Base-by-base conservation (phyloP, 192 early-diverging fungal species). In the Entomortierella beljakovae region DNA sequence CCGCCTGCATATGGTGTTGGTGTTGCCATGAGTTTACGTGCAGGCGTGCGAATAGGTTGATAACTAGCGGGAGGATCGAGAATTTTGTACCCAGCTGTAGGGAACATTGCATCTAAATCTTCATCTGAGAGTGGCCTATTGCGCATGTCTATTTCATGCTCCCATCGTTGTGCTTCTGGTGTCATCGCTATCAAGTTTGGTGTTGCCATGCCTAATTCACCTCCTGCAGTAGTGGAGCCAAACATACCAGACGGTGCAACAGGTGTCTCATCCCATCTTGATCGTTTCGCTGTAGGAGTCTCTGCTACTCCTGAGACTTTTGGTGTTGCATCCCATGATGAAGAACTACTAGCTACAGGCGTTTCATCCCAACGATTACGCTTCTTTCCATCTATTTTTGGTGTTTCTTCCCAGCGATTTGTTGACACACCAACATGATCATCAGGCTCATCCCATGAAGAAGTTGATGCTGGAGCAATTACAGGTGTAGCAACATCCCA, bases 181-280 rank as follows among this genome's bases (percentile, higher is more conserved):
- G 95, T 94, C 90, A 94, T 93, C 7, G 92, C 91, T 7, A 92
- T 88, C 22, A 86, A 81, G 20, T 84, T 87, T 6, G 92, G 90
- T 18, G 89, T 91, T 20, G 96, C 93, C 9, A 96, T 97, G 35
- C 92, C 87, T 51, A 96, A 67, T 1, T 91, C 69, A 57, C 86
- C 90, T 3, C 92, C 95, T 32, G 93, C 89, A 34, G 95, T 92
- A n/a, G 94, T 95, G 4, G 91, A 89, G 28, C 85, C 88, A 83
- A 91, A 90, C 64, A 84, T 80, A 5, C 71, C 83, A 42, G 80
- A 79, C 11, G 66, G 59, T 59, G 86, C 87, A 20, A 93, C 89
- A 10, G 96, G 98, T 0, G 98, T 99, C 69, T 96, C 96, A 69
- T 98, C 98, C 98, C 98, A 99, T 37, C 96, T 85, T 15, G 96